These are phyloP conservation scores for Paramecium primaurelia DNA, from an alignment of 73 alveolate genomes.

Conservation along the genomic window DNA sequence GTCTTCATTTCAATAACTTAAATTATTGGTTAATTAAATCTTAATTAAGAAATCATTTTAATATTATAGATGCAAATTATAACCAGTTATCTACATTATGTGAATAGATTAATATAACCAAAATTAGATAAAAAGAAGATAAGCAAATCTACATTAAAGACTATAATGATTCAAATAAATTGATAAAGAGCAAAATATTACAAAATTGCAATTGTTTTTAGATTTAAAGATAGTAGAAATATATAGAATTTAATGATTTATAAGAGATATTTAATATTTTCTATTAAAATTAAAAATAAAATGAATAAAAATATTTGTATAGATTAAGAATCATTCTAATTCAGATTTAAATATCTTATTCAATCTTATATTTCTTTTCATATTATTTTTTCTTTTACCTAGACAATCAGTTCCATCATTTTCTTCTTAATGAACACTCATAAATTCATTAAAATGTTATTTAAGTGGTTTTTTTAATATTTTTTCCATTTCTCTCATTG, in stretches of 20 bases:
- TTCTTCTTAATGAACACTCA: conserved; percentile 13
- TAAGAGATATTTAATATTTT: too few species aligned
- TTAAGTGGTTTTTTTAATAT: background rate
- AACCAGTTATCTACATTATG: background rate
- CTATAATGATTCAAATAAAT: background rate
- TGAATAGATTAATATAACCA: background rate
- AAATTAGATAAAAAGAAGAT: too few species aligned
- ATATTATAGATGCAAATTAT: background rate
- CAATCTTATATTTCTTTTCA: conserved; percentile 2
- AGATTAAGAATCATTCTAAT: background rate
- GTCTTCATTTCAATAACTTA: background rate
- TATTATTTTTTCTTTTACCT: background rate
- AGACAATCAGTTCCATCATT: background rate
- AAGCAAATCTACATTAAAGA: too few species aligned
- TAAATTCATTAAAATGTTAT: background rate
- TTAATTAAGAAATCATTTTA: background rate
- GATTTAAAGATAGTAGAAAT: too few species aligned
- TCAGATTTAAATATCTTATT: background rate
- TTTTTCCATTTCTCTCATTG: conserved; percentile 5
- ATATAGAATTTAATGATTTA: background rate
- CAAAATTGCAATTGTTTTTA: too few species aligned
- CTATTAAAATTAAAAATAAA: background rate
- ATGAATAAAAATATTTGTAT: background rate
- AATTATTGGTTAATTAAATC: background rate
- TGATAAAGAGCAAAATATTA: background rate